phyloP scores from a whole-genome alignment of 148 eudicot species.

The Camellia japonica region DNA sequence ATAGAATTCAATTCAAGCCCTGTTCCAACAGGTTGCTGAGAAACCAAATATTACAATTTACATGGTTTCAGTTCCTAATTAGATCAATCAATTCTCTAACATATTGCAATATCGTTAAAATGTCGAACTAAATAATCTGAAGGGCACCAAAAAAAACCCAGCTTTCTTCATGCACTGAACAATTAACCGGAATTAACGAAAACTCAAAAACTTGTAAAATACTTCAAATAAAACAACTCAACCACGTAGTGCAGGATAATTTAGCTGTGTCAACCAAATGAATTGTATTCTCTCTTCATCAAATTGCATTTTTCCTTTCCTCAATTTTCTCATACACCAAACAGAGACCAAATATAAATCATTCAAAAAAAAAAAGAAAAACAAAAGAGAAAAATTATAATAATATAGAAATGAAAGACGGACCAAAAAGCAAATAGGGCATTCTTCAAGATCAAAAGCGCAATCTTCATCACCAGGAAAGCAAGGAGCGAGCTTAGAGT shows the following conservation, averaged over 20 bases:
- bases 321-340: conserved; percentile 2
- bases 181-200: neutral
- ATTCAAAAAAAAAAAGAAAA: conserved; percentile 1
- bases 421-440: conserved; percentile 98
- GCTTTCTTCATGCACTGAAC: neutral
- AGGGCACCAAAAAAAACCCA: neutral
- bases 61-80: neutral
- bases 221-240: neutral
- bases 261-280: neutral
- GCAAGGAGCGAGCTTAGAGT: conserved; percentile 92
- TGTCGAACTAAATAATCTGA: neutral
- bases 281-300: neutral
- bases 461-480: conserved; percentile 87
- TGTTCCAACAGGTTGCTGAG: neutral
- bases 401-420: conserved; percentile 21
- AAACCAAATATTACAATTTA: neutral
- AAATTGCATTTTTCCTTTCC: neutral
- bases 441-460: conserved; percentile 68
- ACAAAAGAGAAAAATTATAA: neutral
- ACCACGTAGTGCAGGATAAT: neutral
- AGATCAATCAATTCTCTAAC: neutral
- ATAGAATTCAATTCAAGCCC: neutral
- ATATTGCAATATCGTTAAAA: neutral
- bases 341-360: neutral
- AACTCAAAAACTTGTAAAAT: neutral